Base-by-base conservation (phyloP, 805 yeast genomes). In the Metschnikowia arizonensis region DNA sequence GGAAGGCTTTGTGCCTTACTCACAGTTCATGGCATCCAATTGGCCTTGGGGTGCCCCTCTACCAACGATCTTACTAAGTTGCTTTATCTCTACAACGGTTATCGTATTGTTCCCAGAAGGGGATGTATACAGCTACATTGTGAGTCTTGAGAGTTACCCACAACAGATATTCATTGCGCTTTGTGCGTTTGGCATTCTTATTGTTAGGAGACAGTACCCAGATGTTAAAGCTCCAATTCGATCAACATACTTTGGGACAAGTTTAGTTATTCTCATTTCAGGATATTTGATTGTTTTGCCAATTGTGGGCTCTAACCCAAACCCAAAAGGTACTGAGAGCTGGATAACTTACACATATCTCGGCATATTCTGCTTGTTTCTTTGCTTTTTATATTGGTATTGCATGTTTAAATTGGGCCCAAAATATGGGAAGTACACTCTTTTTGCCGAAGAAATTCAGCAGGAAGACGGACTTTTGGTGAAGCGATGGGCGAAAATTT, bases 1-100 rank as follows among this genome's bases (percentile, higher is more conserved):
- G 46, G 85, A 81, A 53, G 86, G 86, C 0, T 77, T 69, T 46
- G 55, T 81, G 11, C 88, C 88, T 8, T 77, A 66, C 45, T 72
- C 82, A 3, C 56, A 54, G 18, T 51, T 65, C 26, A 65, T 81
- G 74, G 78, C 84, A 0, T 72, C 78, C 5, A 81, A 81, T 50
- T 69, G 73, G 68, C 82, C 82, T 1, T 63, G 60, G 47, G 77
- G 76, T 17, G 78, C 83, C 1, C 86, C 88, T 2, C 57, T 81
- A 18, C 76, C 76, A 14, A 65, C 82, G 0, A 59, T 81, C 23
- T 15, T 68, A 3, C 61, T 78, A 40, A 76, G 80, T 41, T 60
- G 73, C 12, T 28, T 57, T 3, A 61, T 77, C 3, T 65, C 81
- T 1, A 65, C 73, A 0, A 32, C 63, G 4, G 66, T 77, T 31